A percentile compares a stretch with the other conserved stretches of the same genome.
Evolutionary conservation across 2,329 filamentous ascomycete genomes (phyloP).

Genomic region (Fusarium sp.): DNA sequence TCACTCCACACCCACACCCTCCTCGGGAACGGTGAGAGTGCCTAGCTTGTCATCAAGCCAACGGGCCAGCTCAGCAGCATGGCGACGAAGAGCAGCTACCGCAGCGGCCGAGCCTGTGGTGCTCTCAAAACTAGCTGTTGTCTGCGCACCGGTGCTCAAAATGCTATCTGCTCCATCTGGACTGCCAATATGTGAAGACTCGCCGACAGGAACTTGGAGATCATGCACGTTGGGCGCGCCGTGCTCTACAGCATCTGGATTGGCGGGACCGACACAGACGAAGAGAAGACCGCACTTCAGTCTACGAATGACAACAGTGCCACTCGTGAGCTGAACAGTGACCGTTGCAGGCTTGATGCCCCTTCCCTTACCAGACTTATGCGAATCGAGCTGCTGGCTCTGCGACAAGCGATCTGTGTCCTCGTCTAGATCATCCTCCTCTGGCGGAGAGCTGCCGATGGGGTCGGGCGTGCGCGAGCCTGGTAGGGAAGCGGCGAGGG

Average conservation of each 20-base stretch:
- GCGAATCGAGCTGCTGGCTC: conserved; percentile 44
- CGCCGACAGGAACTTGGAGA: conserved; percentile 46
- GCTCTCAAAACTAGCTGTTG: conserved; percentile 57
- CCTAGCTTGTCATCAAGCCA: conserved; percentile 73
- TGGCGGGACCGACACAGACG: conserved; percentile 68
- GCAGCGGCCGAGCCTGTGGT: conserved; percentile 58
- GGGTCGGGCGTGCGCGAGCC: conserved; percentile 50
- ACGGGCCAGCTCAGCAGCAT: conserved; percentile 69
- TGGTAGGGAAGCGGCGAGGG: conserved; percentile 59
- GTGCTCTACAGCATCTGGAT: conserved; percentile 46
- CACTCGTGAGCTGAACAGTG: conserved; percentile 69
- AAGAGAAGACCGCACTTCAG: conserved; percentile 72
- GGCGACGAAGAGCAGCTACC: conserved; percentile 65
- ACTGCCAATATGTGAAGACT: conserved; percentile 53
- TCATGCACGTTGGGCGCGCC: conserved; percentile 34
- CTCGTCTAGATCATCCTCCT: conserved; percentile 44
- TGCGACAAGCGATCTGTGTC: conserved; percentile 45
- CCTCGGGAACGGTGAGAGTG: conserved; percentile 65
- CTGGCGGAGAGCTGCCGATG: conserved; percentile 44
- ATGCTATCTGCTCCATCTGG: conserved; percentile 62
- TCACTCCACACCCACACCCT: conserved; percentile 58
- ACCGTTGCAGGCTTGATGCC: conserved; percentile 59
- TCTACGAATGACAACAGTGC: conserved; percentile 69
- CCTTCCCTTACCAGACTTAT: conserved; percentile 27
- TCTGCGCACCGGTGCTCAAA: conserved; percentile 59